These are phyloP conservation scores for Ettlia oleoabundans DNA, from an alignment of 139 green algal species.

Conservation along the genomic window DNA sequence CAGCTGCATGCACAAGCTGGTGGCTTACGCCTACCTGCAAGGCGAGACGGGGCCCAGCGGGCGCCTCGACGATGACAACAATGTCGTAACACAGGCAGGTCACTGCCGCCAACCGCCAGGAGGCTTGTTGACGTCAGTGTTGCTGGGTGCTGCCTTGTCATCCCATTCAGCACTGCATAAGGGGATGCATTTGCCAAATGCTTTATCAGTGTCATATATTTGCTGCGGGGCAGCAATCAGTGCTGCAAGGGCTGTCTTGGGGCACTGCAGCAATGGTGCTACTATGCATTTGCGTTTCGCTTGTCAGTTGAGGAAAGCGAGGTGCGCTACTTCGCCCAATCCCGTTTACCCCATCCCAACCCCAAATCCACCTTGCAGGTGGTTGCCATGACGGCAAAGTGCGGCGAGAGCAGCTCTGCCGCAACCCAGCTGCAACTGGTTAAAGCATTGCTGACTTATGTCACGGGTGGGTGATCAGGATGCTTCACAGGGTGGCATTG, in stretches of 20 bases:
- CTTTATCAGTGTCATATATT: too few species aligned
- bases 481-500: background rate
- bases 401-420: conserved; percentile 64
- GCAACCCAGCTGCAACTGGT: conserved; percentile 78
- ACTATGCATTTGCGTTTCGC: too few species aligned
- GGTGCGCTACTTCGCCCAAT: too few species aligned
- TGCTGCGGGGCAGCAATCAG: too few species aligned
- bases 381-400: conserved; percentile 70
- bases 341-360: too few species aligned
- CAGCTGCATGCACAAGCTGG: conserved; percentile 91
- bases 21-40: conserved; percentile 82
- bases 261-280: too few species aligned
- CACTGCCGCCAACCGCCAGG: too few species aligned
- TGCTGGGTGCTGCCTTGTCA: too few species aligned
- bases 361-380: too few species aligned
- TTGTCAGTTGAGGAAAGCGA: too few species aligned
- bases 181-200: too few species aligned
- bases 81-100: conserved; percentile 51
- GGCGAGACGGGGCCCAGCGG: conserved; percentile 62
- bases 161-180: background rate
- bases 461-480: background rate
- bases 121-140: background rate
- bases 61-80: conserved; percentile 58
- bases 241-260: too few species aligned
- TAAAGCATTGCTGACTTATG: conserved; percentile 26